These are phyloP conservation scores for Diversispora epigaea DNA, from an alignment of 192 early-diverging fungal species.

Conservation along the genomic window DNA sequence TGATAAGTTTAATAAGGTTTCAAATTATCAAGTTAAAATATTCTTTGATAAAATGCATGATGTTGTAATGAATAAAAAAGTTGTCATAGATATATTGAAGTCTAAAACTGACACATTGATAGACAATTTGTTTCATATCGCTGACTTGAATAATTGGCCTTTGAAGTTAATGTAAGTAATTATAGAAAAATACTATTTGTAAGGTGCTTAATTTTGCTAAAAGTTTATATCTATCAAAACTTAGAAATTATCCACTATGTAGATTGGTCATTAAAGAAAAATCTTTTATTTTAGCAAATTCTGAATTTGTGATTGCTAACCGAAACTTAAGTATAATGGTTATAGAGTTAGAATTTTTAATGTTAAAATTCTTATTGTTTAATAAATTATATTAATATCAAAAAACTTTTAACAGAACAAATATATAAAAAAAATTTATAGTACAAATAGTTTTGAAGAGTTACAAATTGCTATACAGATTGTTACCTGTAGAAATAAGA, in stretches of 20 bases:
- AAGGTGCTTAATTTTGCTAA: slow-evolving; percentile 17
- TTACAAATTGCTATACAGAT: slow-evolving; percentile 10
- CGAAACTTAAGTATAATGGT: slow-evolving; percentile 10
- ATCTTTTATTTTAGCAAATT: background rate
- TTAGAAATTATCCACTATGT: slow-evolving; percentile 11
- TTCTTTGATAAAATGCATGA: no score
- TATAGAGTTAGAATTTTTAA: slow-evolving; percentile 14
- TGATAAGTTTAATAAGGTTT: no score
- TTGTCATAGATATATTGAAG: no score
- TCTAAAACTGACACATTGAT: slow-evolving; percentile 17
- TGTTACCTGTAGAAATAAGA: slow-evolving; percentile 11
- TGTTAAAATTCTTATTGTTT: slow-evolving; percentile 5
- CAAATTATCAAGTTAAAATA: no score
- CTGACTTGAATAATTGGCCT: slow-evolving; percentile 7
- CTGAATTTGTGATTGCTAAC: slow-evolving; percentile 14
- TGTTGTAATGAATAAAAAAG: no score
- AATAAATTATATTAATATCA: slow-evolving; percentile 11
- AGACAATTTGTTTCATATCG: slow-evolving; percentile 8
- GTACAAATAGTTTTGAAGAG: background rate
- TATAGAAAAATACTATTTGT: slow-evolving; percentile 12
- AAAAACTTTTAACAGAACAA: slow-evolving; percentile 17
- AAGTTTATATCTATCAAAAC: slow-evolving; percentile 19
- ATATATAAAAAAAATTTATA: slow-evolving; percentile 3
- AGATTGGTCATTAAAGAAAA: slow-evolving; percentile 16
- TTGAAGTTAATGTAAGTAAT: slow-evolving; percentile 17